phyloP scores from a whole-genome alignment of 495 filamentous ascomycete genomes.

The Oleoguttula mirabilis region DNA sequence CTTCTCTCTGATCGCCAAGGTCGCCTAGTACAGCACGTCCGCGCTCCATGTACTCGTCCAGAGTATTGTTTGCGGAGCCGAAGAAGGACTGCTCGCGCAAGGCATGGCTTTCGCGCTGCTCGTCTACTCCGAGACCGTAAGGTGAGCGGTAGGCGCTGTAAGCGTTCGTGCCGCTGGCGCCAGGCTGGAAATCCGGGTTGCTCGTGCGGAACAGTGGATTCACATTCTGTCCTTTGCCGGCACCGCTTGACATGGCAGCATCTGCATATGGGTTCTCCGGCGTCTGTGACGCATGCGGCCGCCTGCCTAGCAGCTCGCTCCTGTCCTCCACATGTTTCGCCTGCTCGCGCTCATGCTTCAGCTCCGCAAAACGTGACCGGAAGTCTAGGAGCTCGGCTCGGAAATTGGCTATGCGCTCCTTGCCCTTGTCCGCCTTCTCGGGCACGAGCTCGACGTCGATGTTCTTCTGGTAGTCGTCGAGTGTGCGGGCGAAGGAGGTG shows the following conservation, averaged over 20 bases:
- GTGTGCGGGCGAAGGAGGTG: conserved; percentile 74
- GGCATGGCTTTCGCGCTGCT: conserved; percentile 66
- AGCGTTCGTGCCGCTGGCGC: conserved; percentile 2
- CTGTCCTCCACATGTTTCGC: conserved; percentile 45
- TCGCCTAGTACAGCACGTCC: conserved; percentile 83
- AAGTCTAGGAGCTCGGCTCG: conserved; percentile 69
- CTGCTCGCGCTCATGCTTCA: conserved; percentile 67
- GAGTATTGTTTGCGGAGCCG: conserved; percentile 56
- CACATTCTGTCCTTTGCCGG: conserved; percentile 20
- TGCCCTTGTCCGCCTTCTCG: conserved; percentile 80
- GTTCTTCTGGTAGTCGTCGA: conserved; percentile 82
- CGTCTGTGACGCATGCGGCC: conserved; percentile 73
- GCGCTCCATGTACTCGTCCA: conserved; percentile 88
- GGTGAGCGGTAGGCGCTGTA: conserved; percentile 19
- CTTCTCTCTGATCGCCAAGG: conserved; percentile 78
- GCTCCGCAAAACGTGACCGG: conserved; percentile 57
- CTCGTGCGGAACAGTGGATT: conserved; percentile 30
- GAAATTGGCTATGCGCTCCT: conserved; percentile 76
- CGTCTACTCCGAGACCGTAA: conserved; percentile 34
- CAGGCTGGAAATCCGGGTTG: conserved; percentile 25
- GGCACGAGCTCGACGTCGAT: conserved; percentile 78
- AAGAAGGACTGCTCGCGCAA: conserved; percentile 86
- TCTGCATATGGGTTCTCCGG: conserved; percentile 93
- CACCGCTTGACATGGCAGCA: conserved; percentile 27
- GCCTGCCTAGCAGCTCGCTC: conserved; percentile 76